Conservation (phyloP, 768 basidiomycete species). For the Tephrocybe sp. region DNA sequence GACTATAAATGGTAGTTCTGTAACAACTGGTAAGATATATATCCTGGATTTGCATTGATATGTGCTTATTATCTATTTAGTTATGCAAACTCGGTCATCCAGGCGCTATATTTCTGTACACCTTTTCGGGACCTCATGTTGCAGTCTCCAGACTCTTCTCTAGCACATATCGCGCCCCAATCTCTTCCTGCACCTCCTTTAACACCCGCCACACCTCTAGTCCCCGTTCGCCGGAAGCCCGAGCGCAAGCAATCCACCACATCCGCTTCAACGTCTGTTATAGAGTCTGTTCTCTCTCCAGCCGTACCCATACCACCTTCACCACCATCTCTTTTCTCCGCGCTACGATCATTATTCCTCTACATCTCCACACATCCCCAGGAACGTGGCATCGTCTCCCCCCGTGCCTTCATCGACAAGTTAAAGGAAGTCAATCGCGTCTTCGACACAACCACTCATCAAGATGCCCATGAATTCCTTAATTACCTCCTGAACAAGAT, state of each 20-base stretch:
- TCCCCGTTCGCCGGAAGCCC: constrained; percentile 51
- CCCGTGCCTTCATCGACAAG: constrained; percentile 90
- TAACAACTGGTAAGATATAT: constrained; percentile 81
- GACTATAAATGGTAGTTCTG: constrained; percentile 68
- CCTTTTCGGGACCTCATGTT: constrained; percentile 91
- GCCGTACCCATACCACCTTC: constrained; percentile 51
- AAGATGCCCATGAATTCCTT: constrained; percentile 98
- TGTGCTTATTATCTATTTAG: constrained; percentile 40
- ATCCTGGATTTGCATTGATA: constrained; percentile 3
- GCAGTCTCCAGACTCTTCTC: constrained; percentile 60
- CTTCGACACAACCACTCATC: constrained; percentile 90
- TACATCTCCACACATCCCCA: constrained; percentile 78
- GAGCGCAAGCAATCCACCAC: constrained; percentile 47
- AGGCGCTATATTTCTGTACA: constrained; percentile 92
- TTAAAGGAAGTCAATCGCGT: constrained; percentile 90
- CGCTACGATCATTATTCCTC: constrained; percentile 88
- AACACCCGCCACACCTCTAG: constrained; percentile 32
- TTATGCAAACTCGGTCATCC: constrained; percentile 98
- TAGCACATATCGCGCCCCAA: constrained; percentile 24
- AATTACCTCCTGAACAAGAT: constrained; percentile 93
- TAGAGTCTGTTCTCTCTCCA: constrained; percentile 28
- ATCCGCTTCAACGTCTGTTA: constrained; percentile 22
- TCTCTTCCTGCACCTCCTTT: constrained; percentile 22
- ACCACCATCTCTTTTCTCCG: constrained; percentile 83
- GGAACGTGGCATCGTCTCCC: constrained; percentile 84